Evolutionary conservation across 2,329 filamentous ascomycete species (phyloP), one percentile per base, ranked within the genome.

Genomic region (Volutella citrinella): DNA sequence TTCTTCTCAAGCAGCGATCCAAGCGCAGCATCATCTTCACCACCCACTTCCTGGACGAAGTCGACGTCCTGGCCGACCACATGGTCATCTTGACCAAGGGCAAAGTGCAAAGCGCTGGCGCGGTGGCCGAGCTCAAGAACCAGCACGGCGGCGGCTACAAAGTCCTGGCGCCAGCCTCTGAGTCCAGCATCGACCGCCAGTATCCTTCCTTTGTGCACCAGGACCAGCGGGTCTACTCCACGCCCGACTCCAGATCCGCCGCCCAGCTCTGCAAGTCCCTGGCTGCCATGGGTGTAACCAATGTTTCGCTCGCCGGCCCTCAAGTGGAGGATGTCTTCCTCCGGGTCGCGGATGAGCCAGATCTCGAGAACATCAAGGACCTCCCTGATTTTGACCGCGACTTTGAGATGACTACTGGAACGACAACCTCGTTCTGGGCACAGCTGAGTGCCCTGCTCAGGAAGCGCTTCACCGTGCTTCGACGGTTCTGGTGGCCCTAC

Each of bases 401-500:
- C 1, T 36, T 36, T 10, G 39, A 39, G 22, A 37, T 35, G 34
- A 45, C 36, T 2, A 34, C 38, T 3, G 45, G 41, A 3, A 27
- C 25, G n/a, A 33, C 33, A 4, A 40, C 36, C 6, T 38, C 43
- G 2, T 49, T 48, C 19, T 45, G 41, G 42, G 21, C 30, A 1
- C 88, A 94, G 64, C 76, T 78, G 1, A 68, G 73, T 54, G 79
- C 90, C 2, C 65, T 94, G 10, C 84, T 90, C 54, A 62, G 70
- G 30, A 95, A 95, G 60, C 72, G 88, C 24, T 67, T 76, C 38
- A 85, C 78, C 0, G 82, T 94, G 19, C 67, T 91, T 33, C 78
- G 80, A 46, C 72, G 80, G 19, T 91, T 90, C 54, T 85, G 79
- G 60, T 71, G 90, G 40, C 86, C 87, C 1, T 87, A 87, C 34